Evolutionary conservation across 306 rosid genomes (phyloP).

Genomic region (Castanopsis chinensis): DNA sequence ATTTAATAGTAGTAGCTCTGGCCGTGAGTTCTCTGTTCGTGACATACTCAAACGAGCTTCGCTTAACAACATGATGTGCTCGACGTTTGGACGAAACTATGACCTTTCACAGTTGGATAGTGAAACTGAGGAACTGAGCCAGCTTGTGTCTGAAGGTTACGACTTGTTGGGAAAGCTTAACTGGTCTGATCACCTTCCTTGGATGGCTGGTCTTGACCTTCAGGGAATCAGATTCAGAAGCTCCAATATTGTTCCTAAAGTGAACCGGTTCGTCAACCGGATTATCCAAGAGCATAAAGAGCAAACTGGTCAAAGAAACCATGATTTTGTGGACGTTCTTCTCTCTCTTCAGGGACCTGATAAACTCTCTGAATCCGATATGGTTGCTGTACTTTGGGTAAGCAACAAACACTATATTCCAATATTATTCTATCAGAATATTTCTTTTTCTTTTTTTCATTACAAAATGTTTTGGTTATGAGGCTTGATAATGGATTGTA

Average conservation of each 20-base stretch:
- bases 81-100: conserved; percentile 69
- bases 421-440: background rate
- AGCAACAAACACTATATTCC: background rate
- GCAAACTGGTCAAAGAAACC: conserved; percentile 23
- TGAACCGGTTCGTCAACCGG: conserved; percentile 64
- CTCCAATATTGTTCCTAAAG: conserved; percentile 58
- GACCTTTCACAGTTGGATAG: conserved; percentile 15
- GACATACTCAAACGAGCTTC: conserved; percentile 59
- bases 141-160: conserved; percentile 77
- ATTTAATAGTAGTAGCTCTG: background rate
- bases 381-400: conserved; percentile 97
- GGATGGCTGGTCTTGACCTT: conserved; percentile 51
- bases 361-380: conserved; percentile 68
- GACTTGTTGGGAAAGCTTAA: conserved; percentile 73
- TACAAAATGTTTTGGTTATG: too few relatives aligned
- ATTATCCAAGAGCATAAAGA: conserved; percentile 63
- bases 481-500: too few relatives aligned
- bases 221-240: conserved; percentile 76
- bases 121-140: conserved; percentile 42
- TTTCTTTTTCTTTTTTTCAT: background rate
- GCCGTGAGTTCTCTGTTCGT: conserved; percentile 18
- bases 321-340: conserved; percentile 80
- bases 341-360: conserved; percentile 76
- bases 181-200: conserved; percentile 89
- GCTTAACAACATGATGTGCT: conserved; percentile 74